Base-by-base conservation (phyloP, 768 basidiomycete species). In the Mycena albidolilacea region DNA sequence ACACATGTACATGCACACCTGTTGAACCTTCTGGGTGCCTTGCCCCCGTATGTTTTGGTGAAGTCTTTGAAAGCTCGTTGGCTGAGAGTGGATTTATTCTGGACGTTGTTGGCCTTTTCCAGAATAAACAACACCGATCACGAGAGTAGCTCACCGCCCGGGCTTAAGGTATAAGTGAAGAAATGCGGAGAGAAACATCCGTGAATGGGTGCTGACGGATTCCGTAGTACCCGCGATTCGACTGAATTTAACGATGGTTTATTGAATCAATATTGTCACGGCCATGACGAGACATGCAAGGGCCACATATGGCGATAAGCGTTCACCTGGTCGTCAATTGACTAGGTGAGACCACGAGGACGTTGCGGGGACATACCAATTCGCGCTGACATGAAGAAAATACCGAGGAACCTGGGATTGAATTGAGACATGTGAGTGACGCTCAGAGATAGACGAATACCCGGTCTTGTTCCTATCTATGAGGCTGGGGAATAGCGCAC, bases 231-330 rank as follows among this genome's bases (percentile, higher is more conserved):
- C 3, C 30, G 11, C 55, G 19, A 35, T 57, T 57, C 55, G 10
- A 7, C 11, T 37, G 55, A 37, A 57, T 21, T 41, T 21, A 41
- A 35, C 7, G 55, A 35, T 3, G 11, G 17, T 63, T 71, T 54
- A 75, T 65, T 73, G 69, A 30, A 73, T 58, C 21, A 76, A 64
- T 66, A 96, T 89, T 52, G 91, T 91, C 57, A 92, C 85, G 0
- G 96, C 98, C 98, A 99, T 99, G 39, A 90, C 90, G 35, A 98
- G 82, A 80, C 97, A 99, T n/a, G 97, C 96, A 15, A 99, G 81
- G 6, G 94, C 93, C 15, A 99, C 98, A 77, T 98, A 99, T 46
- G 97, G 98, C 38, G 97, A 98, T 57, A 99, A 84, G n/a, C 98
- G 90, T 82, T 99, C 98, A 59, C 97, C 97, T 98, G 23, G 35